These are phyloP conservation scores for Chalciporus pseudorubinellus DNA, from an alignment of 768 basidiomycete genomes.

Conservation along the genomic window DNA sequence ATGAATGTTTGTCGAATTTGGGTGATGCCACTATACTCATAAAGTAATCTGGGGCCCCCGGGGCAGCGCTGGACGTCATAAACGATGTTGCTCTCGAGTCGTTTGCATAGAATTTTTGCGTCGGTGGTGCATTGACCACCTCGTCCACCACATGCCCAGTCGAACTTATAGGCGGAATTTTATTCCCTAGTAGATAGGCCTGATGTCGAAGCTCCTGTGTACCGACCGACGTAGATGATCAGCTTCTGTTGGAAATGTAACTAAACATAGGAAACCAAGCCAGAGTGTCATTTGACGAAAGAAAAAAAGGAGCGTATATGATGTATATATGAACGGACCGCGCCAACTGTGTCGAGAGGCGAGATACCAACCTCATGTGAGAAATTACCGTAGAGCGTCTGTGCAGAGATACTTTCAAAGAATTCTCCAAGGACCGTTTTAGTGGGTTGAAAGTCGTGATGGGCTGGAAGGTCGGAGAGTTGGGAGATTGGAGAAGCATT, in stretches of 20 bases:
- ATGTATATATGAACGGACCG: not conserved
- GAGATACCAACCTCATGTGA: slow-evolving; percentile 41
- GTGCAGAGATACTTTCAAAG: slow-evolving; percentile 40
- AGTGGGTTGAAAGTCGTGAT: slow-evolving; percentile 29
- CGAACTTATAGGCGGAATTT: slow-evolving; percentile 10
- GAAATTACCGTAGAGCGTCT: slow-evolving; percentile 35
- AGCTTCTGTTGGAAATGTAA: slow-evolving; percentile 5
- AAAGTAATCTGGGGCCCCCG: slow-evolving; percentile 30
- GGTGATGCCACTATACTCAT: slow-evolving; percentile 38
- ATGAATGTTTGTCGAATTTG: slow-evolving; percentile 42
- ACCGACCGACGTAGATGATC: slow-evolving; percentile 14
- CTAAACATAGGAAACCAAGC: slow-evolving; percentile 5
- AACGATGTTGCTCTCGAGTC: slow-evolving; percentile 26
- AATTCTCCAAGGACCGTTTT: slow-evolving; percentile 21
- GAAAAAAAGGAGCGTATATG: not conserved
- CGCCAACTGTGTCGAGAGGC: not conserved
- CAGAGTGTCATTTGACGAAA: not conserved
- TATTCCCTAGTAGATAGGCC: slow-evolving; percentile 42
- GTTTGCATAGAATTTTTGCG: slow-evolving; percentile 22
- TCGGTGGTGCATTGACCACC: not conserved
- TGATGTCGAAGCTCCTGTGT: slow-evolving; percentile 43
- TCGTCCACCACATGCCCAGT: not conserved
- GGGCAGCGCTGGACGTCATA: slow-evolving; percentile 5
- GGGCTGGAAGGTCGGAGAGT: slow-evolving; percentile 16
- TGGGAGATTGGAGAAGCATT: slow-evolving; percentile 5